These are phyloP conservation scores for Begonia masoniana DNA, from an alignment of 306 rosid genomes.

Conservation along the genomic window DNA sequence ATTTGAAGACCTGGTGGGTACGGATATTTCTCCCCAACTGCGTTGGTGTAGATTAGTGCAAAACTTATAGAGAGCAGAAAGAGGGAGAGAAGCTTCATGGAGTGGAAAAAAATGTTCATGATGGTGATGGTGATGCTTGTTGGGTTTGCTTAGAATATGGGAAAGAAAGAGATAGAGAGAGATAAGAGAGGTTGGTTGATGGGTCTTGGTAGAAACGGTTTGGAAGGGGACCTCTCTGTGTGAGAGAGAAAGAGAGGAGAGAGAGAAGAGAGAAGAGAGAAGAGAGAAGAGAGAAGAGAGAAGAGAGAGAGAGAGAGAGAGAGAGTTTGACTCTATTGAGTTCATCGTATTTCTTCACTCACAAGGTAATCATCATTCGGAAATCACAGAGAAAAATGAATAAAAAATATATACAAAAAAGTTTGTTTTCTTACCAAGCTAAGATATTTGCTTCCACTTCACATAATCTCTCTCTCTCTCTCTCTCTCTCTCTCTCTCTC, in stretches of 20 bases:
- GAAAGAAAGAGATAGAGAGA: constrained; percentile 41
- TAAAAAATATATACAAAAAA: constrained; percentile 2
- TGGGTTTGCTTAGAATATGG: constrained; percentile 93
- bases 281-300: no score
- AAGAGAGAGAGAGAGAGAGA: no score
- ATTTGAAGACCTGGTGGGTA: background rate
- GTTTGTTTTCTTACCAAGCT: constrained; percentile 54
- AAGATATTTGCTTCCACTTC: constrained; percentile 75
- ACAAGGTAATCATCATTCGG: constrained; percentile 36
- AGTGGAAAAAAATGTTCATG: constrained; percentile 60
- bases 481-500: constrained; percentile 12
- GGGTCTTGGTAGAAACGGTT: constrained; percentile 96
- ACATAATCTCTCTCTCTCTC: constrained; percentile 52
- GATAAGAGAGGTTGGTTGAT: constrained; percentile 51
- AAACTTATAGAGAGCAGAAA: constrained; percentile 30
- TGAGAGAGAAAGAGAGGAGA: constrained; percentile 12
- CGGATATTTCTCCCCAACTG: constrained; percentile 22
- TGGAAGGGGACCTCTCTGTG: constrained; percentile 58
- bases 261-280: no score
- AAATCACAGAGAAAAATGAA: constrained; percentile 7
- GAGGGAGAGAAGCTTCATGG: constrained; percentile 38
- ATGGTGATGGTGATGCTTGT: constrained; percentile 42
- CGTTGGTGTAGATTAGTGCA: constrained; percentile 33
- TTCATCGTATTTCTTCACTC: constrained; percentile 42
- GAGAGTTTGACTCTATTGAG: constrained; percentile 11